Evolutionary conservation across 2,329 filamentous ascomycete genomes (phyloP).

Genomic region (Blastomyces percursus): DNA sequence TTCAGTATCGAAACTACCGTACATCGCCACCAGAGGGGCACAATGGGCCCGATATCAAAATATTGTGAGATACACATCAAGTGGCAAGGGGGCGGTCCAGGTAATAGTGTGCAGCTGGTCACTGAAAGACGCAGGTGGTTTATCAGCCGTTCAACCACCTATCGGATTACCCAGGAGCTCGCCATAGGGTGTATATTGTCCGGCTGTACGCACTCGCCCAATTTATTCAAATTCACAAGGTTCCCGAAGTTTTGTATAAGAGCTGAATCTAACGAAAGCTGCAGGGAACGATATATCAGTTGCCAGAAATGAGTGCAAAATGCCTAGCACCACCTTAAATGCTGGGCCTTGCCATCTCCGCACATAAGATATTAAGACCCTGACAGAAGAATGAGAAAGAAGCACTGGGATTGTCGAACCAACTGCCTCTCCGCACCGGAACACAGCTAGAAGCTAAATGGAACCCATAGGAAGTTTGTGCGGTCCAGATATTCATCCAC

Average conservation of each 20-base stretch:
- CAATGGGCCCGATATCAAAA: neutral
- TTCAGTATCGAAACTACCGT: neutral
- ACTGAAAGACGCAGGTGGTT: too few relatives aligned
- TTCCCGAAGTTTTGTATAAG: neutral
- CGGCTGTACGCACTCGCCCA: too few relatives aligned
- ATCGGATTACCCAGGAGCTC: neutral
- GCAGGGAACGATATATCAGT: neutral
- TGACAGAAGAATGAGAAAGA: slow-evolving; percentile 56
- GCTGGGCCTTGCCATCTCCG: slow-evolving; percentile 52
- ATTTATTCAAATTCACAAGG: too few relatives aligned
- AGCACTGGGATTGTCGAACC: slow-evolving; percentile 48
- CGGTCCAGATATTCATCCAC: neutral
- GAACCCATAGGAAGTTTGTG: neutral
- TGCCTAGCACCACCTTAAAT: slow-evolving; percentile 29
- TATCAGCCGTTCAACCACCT: too few relatives aligned
- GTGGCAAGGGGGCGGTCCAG: slow-evolving; percentile 1
- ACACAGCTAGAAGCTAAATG: neutral
- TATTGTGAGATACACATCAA: neutral
- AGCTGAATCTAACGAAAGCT: neutral
- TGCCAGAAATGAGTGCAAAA: neutral
- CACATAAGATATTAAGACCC: slow-evolving; percentile 57
- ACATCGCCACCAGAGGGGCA: neutral
- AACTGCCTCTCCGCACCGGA: too few relatives aligned
- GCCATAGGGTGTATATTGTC: neutral
- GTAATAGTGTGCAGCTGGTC: slow-evolving; percentile 2